phyloP scores from a whole-genome alignment of 768 basidiomycete genomes.

The Candolleomyces eurysporus region DNA sequence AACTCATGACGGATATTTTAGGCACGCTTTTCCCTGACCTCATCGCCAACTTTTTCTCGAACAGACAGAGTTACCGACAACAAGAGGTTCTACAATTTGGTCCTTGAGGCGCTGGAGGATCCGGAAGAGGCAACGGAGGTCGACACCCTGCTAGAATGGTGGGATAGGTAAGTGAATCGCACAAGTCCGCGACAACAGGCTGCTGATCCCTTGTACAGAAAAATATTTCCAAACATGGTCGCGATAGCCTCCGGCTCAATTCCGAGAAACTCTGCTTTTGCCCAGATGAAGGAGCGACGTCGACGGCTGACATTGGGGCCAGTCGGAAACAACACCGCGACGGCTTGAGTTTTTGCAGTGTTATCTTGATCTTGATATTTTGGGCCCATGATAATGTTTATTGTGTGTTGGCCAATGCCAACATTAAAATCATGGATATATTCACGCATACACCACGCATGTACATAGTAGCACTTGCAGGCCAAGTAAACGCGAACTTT shows the following conservation, averaged over 20 bases:
- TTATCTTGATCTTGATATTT: no score
- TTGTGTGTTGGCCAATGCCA: no score
- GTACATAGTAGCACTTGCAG: no score
- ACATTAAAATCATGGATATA: no score
- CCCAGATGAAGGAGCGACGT: background rate
- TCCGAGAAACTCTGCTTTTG: background rate
- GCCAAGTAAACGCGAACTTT: no score
- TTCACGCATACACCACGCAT: no score
- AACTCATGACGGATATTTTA: no score
- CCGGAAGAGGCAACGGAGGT: conserved; percentile 8
- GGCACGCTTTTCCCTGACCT: background rate
- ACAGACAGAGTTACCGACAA: conserved; percentile 8
- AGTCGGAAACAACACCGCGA: no score
- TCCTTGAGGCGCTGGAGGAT: conserved; percentile 9
- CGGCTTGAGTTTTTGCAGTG: no score
- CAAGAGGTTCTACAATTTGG: conserved; percentile 10
- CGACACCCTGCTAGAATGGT: conserved; percentile 8
- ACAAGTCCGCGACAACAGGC: background rate
- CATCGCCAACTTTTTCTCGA: background rate
- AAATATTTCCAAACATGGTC: background rate
- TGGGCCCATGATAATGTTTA: no score
- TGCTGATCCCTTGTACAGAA: background rate
- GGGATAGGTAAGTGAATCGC: conserved; percentile 9
- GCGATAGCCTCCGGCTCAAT: background rate
- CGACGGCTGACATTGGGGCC: no score